phyloP scores from a whole-genome alignment of 2,329 filamentous ascomycete species.

The Colletotrichum orchidophilum region DNA sequence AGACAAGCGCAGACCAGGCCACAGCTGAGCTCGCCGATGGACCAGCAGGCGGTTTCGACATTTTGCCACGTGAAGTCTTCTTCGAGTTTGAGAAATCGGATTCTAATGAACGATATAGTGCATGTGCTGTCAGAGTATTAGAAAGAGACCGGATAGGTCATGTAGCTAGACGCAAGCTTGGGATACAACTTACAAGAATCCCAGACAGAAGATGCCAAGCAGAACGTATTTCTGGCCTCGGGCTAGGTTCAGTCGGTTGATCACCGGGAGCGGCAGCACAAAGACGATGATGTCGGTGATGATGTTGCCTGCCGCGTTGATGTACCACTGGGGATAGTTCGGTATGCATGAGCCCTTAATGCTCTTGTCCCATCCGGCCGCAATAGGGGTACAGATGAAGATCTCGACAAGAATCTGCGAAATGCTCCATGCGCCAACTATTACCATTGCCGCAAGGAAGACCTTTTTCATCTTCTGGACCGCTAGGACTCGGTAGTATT shows the following conservation, averaged over 20 bases:
- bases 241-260: constrained; percentile 27
- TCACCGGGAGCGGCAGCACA: constrained; percentile 33
- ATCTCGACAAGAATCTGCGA: constrained; percentile 40
- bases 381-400: constrained; percentile 40
- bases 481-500: constrained; percentile 47
- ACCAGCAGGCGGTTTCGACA: constrained; percentile 38
- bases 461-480: constrained; percentile 41
- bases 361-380: constrained; percentile 39
- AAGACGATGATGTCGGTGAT: constrained; percentile 34
- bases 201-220: constrained; percentile 38
- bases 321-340: constrained; percentile 36
- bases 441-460: constrained; percentile 39
- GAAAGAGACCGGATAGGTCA: background rate
- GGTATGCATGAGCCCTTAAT: constrained; percentile 37
- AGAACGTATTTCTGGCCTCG: constrained; percentile 36
- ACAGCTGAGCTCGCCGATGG: constrained; percentile 37
- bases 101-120: constrained; percentile 38
- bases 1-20: constrained; percentile 38
- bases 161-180: background rate
- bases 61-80: constrained; percentile 38
- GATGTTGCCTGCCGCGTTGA: constrained; percentile 39
- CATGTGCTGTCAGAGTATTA: constrained; percentile 31
- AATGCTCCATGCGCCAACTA: constrained; percentile 40
- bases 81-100: constrained; percentile 35
- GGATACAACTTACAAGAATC: constrained; percentile 32